Evolutionary conservation across 2,329 filamentous ascomycete species (phyloP), one percentile per base, ranked within the genome.

Genomic region (Trichoderma simmonsii): DNA sequence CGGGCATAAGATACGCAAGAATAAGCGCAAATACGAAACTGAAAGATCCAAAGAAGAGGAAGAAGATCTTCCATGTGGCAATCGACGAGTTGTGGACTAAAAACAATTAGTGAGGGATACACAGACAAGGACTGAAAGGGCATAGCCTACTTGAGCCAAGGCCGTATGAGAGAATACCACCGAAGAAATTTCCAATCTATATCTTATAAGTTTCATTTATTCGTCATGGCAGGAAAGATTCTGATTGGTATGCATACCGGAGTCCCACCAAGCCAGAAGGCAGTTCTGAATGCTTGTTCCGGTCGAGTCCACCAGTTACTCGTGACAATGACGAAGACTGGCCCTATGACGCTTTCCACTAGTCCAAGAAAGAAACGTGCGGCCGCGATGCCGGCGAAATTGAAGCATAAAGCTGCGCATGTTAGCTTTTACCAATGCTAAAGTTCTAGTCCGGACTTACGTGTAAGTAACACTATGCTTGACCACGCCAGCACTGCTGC

Each of bases 231-330:
- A 21, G 8, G 9, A 51, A 11, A 3, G 2, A 21, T 21, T 51
- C 0, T 7, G 9, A 21, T 1, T n/a, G 9, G 11, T 51, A 21
- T 21, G 9, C 43, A 6, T 51, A 51, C 43, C n/a, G 43, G 43
- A 12, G 43, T 51, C n/a, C 43, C 43, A 12, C 43, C 43, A 21
- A 51, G 43, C 43, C 43, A 51, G n/a, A 51, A 51, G n/a, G 43
- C 60, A 0, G 60, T 63, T 6, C 60, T 63, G 14, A 63, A 63
- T 11, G 60, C 60, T 39, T 63, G 60, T 43, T 63, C 60, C 4
- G 34, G 60, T 28, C 60, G 60, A 43, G 60, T 63, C 60, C 60
- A 63, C 60, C 60, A 63, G 34, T 63, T 63, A 26, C 60, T 43
- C 5, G 60, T 63, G 34, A 63, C 60, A n/a, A 63, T 63, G 24